Evolutionary conservation across 1,284 basidiomycete species (phyloP).

Genomic region (Pseudozyma pruni): DNA sequence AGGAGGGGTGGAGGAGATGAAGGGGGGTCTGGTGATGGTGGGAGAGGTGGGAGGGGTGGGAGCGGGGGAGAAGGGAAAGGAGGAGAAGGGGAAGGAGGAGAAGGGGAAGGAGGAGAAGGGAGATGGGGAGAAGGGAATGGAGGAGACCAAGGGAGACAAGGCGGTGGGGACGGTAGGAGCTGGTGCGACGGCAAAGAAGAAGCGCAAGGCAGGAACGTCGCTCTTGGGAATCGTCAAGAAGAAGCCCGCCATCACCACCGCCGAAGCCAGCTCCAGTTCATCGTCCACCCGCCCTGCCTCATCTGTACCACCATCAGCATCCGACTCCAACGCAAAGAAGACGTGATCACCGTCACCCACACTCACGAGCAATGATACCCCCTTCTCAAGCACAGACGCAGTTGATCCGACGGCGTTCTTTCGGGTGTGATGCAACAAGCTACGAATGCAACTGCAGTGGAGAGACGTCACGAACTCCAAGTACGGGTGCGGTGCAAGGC

Average conservation of each 20-base stretch:
- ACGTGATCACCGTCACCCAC: too few species aligned
- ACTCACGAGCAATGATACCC: too few species aligned
- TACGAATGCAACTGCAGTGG: too few species aligned
- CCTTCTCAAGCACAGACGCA: too few species aligned
- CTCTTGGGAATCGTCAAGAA: conserved; percentile 42
- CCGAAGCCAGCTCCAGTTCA: background rate
- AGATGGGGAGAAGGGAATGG: background rate
- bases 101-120: background rate
- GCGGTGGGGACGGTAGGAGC: background rate
- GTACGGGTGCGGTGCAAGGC: too few species aligned
- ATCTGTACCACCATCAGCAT: background rate
- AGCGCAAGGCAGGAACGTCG: conserved; percentile 21
- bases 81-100: background rate
- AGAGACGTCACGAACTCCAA: too few species aligned
- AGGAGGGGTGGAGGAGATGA: background rate
- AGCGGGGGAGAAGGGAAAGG: background rate
- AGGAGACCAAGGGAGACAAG: background rate
- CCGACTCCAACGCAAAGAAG: too few species aligned
- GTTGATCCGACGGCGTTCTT: too few species aligned
- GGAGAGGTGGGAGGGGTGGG: background rate
- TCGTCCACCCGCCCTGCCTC: too few species aligned
- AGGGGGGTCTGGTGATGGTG: background rate
- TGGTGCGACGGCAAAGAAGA: conserved; percentile 18
- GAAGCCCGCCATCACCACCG: conserved; percentile 11
- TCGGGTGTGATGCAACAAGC: too few species aligned